Evolutionary conservation across 257 asterid genomes (phyloP).

Genomic region (Solanum verrucosum): DNA sequence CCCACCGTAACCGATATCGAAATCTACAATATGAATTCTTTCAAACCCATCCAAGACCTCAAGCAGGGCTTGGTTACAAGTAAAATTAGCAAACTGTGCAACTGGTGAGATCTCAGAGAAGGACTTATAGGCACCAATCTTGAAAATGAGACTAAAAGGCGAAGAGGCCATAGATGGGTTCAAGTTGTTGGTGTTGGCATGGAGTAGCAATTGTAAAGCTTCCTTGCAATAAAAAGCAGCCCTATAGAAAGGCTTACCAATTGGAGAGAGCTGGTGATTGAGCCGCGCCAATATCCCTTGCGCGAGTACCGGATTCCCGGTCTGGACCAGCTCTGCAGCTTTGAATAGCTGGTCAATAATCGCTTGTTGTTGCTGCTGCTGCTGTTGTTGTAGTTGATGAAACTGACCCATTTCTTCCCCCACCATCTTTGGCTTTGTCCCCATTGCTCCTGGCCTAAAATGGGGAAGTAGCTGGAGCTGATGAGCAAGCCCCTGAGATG

Average conservation of each 20-base stretch:
- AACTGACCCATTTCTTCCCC: conserved; percentile 46
- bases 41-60: conserved; percentile 70
- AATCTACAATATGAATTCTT: conserved; percentile 68
- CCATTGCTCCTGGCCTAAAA: conserved; percentile 34
- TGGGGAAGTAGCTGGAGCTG: conserved; percentile 56
- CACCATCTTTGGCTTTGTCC: conserved; percentile 36
- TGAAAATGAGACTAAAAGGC: conserved; percentile 66
- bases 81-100: conserved; percentile 73
- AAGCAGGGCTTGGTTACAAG: conserved; percentile 87
- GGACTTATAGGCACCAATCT: conserved; percentile 80
- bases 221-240: conserved; percentile 92
- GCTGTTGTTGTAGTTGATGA: conserved; percentile 16
- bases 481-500: conserved; percentile 23
- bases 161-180: conserved; percentile 18
- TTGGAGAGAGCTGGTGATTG: conserved; percentile 98
- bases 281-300: conserved; percentile 99
- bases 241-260: conserved; percentile 84
- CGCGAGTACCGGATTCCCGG: conserved; percentile 85
- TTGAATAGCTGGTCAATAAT: conserved; percentile 72
- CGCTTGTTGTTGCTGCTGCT: conserved; percentile 44
- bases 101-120: conserved; percentile 88
- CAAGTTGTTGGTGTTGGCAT: conserved; percentile 10
- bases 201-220: conserved; percentile 62
- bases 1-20: conserved; percentile 87
- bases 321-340: conserved; percentile 77